Percentiles rank a stretch among this genome's conserved stretches.
Conservation (phyloP, 2,329 filamentous ascomycete genomes). For the Aaosphaeria pasadenensis region DNA sequence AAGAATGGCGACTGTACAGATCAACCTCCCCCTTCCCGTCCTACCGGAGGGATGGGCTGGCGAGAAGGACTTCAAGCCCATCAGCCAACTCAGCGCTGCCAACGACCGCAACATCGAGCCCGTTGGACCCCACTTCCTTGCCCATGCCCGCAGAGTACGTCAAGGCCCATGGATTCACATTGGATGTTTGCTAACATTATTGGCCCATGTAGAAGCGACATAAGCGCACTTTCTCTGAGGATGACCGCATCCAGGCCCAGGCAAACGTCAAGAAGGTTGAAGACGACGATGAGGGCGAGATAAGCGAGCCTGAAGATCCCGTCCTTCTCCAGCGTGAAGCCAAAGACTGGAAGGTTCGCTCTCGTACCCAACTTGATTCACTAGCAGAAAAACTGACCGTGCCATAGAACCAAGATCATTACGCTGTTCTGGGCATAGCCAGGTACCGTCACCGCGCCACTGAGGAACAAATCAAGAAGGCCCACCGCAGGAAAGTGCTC, state of each 20-base stretch:
- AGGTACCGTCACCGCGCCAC: slow-evolving; percentile 92
- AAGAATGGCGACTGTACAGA: slow-evolving; percentile 64
- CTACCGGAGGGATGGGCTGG: slow-evolving; percentile 78
- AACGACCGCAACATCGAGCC: slow-evolving; percentile 90
- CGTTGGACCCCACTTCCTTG: slow-evolving; percentile 95
- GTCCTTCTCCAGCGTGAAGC: slow-evolving; percentile 89
- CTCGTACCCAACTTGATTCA: slow-evolving; percentile 22
- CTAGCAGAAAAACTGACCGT: slow-evolving; percentile 5
- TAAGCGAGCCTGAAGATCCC: slow-evolving; percentile 90
- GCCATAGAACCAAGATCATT: slow-evolving; percentile 85
- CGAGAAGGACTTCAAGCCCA: slow-evolving; percentile 87
- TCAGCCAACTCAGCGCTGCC: slow-evolving; percentile 72
- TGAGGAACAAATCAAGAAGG: slow-evolving; percentile 97
- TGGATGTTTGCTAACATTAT: slow-evolving; percentile 12
- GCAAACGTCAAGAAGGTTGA: slow-evolving; percentile 94
- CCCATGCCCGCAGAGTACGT: slow-evolving; percentile 84
- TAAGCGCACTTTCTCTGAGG: slow-evolving; percentile 97
- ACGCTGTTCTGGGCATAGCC: slow-evolving; percentile 88
- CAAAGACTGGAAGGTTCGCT: slow-evolving; percentile 99
- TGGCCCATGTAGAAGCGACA: slow-evolving; percentile 65
- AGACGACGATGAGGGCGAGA: slow-evolving; percentile 83
- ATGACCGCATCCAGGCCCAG: slow-evolving; percentile 95
- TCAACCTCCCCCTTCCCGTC: slow-evolving; percentile 66
- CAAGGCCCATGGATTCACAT: neutral
- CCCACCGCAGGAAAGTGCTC: slow-evolving; percentile 98